Evolutionary conservation across 306 rosid species (phyloP).

Genomic region (Nissolia schottii): DNA sequence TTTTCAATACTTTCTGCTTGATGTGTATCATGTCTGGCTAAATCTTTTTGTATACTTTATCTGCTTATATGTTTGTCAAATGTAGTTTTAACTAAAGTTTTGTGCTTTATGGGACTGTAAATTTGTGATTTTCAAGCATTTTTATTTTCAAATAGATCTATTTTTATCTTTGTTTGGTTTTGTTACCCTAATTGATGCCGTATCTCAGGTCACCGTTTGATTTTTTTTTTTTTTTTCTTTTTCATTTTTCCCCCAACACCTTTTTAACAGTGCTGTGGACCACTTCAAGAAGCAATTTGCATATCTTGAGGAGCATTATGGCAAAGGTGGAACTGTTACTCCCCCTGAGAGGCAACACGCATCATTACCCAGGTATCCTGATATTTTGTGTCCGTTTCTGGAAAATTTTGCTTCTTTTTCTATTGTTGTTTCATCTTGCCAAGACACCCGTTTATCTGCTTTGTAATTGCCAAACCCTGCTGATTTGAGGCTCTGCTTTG

Average conservation of each 20-base stretch:
- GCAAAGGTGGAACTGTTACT: slow-evolving; percentile 71
- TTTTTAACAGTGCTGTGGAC: slow-evolving; percentile 79
- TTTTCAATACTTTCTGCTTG: background rate
- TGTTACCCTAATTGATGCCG: background rate
- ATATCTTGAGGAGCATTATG: slow-evolving; percentile 91
- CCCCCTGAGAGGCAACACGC: slow-evolving; percentile 98
- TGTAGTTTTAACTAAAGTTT: slow-evolving; percentile 3
- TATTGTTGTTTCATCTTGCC: background rate
- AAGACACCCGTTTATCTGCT: background rate
- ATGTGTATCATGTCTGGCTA: background rate
- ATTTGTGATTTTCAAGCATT: slow-evolving; percentile 12
- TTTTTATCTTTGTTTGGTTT: background rate
- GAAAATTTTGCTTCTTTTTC: slow-evolving; percentile 1
- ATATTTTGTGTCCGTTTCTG: background rate
- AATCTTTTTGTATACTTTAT: background rate
- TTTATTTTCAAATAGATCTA: background rate
- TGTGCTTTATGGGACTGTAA: background rate
- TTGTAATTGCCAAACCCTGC: slow-evolving; percentile 5
- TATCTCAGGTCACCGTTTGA: background rate
- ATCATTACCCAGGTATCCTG: slow-evolving; percentile 78
- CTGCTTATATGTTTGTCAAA: background rate
- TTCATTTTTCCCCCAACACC: background rate
- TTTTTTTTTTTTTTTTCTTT: background rate
- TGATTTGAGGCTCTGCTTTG: slow-evolving; percentile 32
- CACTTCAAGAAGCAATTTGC: slow-evolving; percentile 99